Base-by-base conservation (phyloP, 495 filamentous ascomycete species). In the Haplographium delicatum region DNA sequence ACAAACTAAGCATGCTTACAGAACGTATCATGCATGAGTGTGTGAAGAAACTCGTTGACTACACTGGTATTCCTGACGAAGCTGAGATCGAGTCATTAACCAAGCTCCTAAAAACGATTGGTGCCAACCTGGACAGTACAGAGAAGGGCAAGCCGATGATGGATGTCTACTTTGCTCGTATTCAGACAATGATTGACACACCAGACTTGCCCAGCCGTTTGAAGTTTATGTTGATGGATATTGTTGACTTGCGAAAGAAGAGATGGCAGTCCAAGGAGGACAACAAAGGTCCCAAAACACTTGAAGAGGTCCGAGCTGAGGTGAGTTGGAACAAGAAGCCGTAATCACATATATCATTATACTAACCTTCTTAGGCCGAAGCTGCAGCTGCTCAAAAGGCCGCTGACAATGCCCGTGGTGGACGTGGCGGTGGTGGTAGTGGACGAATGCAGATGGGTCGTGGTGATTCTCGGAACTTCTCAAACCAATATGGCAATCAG, bases 21-120 rank as follows among this genome's bases (percentile, higher is more conserved):
- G 86, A 95, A 65, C 88, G 90, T 68, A 97, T 98, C 72, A 98
- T 99, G 93, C 94, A 97, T 72, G 89, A 96, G 72, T 99, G 93
- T 77, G 88, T 97, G 10, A 83, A 87, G 74, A 95, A 95, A 69
- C 75, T 97, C 45, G 88, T 97, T 45, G 91, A 99, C 68, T 96
- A 94, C 68, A 82, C 91, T 58, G 94, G 89, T 50, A 67, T 88
- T 53, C 93, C 93, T 15, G 93, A 99, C 60, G 93, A 97, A 67
- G 87, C 90, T 20, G 91, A 96, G 61, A 85, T 97, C 16, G 93
- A 99, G 76, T 91, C 85, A 61, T 81, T 99, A 66, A 86, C 83
- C 53, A 96, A 91, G 67, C 78, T 99, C 26, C 76, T 99, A 30
- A 83, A 84, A 61, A 95, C 94, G 19, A 93, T 99, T 50, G 93